These are phyloP conservation scores for Populus nigra DNA, from an alignment of 345 rosid species.

Conservation along the genomic window DNA sequence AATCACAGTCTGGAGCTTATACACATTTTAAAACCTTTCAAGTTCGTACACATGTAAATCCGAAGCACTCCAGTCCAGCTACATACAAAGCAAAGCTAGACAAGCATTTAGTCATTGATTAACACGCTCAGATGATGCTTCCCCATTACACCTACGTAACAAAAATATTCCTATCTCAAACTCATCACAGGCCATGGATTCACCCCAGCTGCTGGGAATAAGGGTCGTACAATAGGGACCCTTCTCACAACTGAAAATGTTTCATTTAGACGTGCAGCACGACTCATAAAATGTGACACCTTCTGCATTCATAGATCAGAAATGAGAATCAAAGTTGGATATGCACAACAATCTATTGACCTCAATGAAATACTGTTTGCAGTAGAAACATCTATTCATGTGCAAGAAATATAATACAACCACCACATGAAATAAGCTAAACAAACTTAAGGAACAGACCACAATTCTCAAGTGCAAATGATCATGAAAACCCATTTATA, in stretches of 20 bases:
- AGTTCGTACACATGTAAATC: constrained; percentile 10
- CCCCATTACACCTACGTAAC: constrained; percentile 3
- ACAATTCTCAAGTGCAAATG: not conserved
- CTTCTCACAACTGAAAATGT: constrained; percentile 83
- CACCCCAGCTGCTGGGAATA: constrained; percentile 58
- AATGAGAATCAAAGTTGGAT: not conserved
- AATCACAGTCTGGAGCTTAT: constrained; percentile 8
- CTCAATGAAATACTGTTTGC: not conserved
- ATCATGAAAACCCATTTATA: not conserved
- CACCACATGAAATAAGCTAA: not conserved
- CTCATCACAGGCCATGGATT: constrained; percentile 85
- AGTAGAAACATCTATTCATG: not conserved
- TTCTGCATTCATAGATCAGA: constrained; percentile 46
- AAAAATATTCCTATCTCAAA: constrained; percentile 43
- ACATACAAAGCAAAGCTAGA: constrained; percentile 12
- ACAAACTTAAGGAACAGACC: not conserved
- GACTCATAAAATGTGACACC: constrained; percentile 67
- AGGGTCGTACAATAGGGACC: constrained; percentile 70
- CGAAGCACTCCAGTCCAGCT: constrained; percentile 1
- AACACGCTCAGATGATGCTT: constrained; percentile 17
- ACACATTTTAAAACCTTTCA: constrained; percentile 7
- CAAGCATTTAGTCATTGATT: constrained; percentile 2
- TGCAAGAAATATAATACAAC: not conserved
- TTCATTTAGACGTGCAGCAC: constrained; percentile 75
- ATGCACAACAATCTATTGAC: not conserved